Conservation (phyloP, 768 basidiomycete genomes). For the Botryobasidium botryosum region DNA sequence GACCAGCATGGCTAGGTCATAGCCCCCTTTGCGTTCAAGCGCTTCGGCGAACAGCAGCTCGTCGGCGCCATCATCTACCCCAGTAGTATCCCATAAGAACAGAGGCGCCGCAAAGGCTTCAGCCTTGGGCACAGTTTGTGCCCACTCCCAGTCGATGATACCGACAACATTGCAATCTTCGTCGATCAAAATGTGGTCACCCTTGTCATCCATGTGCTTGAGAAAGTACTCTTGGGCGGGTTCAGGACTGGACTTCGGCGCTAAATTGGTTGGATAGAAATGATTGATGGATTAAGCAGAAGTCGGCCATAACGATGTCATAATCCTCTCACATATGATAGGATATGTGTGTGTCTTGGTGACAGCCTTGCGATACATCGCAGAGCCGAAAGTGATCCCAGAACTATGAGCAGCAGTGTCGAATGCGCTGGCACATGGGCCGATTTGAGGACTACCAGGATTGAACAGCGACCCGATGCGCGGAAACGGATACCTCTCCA, state of each 20-base stretch:
- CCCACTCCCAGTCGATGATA: constrained; percentile 22
- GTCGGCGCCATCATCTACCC: too few species aligned
- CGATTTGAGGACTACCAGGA: neutral
- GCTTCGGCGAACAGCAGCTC: too few species aligned
- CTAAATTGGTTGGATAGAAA: neutral
- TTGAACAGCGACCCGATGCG: constrained; percentile 6
- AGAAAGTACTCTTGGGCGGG: constrained; percentile 10
- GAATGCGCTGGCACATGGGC: constrained; percentile 2
- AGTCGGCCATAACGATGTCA: neutral
- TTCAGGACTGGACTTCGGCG: neutral
- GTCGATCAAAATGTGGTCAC: constrained; percentile 18
- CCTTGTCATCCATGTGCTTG: constrained; percentile 15
- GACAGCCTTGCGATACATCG: neutral
- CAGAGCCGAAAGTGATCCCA: neutral
- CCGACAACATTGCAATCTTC: constrained; percentile 14
- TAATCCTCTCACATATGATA: constrained; percentile 1
- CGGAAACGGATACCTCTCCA: constrained; percentile 4
- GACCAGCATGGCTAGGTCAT: too few species aligned
- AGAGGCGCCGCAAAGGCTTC: neutral
- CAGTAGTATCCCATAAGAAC: neutral
- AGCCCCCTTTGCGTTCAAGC: too few species aligned
- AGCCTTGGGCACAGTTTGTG: neutral
- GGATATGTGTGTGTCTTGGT: neutral
- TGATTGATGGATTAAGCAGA: too few species aligned
- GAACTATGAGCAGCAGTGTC: neutral